phyloP scores from a whole-genome alignment of 768 basidiomycete species.

The Suillus alpinus region DNA sequence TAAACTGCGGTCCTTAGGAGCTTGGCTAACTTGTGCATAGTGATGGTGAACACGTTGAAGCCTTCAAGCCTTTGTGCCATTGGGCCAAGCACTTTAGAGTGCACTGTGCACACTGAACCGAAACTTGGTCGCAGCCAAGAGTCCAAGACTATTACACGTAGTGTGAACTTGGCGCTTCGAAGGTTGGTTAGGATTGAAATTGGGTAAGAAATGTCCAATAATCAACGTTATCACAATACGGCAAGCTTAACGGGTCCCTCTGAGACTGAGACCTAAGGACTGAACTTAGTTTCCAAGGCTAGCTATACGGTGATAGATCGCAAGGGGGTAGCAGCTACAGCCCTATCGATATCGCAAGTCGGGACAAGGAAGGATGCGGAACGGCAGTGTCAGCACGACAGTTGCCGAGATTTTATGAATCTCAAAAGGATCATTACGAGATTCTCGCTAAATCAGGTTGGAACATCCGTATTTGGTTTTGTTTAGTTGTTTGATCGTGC shows the following conservation, averaged over 20 bases:
- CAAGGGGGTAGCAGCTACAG: background rate
- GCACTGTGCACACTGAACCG: background rate
- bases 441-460: constrained; percentile 16
- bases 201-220: background rate
- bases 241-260: background rate
- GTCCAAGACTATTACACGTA: constrained; percentile 1
- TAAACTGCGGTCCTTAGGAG: background rate
- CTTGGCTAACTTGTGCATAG: background rate
- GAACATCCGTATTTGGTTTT: constrained; percentile 18
- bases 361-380: constrained; percentile 22
- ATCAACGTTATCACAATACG: background rate
- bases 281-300: too few species aligned
- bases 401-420: constrained; percentile 27
- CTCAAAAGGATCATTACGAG: constrained; percentile 12
- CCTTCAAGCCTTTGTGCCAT: background rate
- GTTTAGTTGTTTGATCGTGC: constrained; percentile 25
- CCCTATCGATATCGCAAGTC: background rate
- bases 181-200: background rate
- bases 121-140: background rate
- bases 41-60: background rate
- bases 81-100: background rate
- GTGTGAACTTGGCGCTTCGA: background rate
- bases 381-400: background rate
- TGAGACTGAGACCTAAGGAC: background rate
- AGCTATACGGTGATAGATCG: background rate